Base-by-base conservation (phyloP, 371 early-diverging fungal species). In the Circinella minor region DNA sequence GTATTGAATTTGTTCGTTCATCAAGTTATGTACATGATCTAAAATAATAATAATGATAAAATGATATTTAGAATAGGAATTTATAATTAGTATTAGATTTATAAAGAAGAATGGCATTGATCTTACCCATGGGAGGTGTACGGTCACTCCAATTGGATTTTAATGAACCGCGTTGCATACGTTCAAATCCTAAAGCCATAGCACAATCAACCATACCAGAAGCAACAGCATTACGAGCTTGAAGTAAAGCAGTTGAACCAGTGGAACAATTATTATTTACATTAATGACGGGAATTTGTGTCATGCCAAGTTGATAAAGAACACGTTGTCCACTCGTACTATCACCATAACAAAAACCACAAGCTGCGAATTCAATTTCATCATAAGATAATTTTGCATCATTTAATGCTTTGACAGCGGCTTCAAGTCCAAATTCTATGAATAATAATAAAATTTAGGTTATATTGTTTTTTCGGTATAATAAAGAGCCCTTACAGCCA, bases 211-310 rank as follows among this genome's bases (percentile, higher is more conserved):
- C 88, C 47, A 77, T 68, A 15, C 94, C 93, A 37, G 81, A 79
- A 36, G 85, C 90, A 67, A 94, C 82, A 1, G 89, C 85, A 69
- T 86, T 85, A 36, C 90, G 87, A 11, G 93, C 94, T 71, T 89
- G 79, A 71, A 77, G 91, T 60, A 93, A 80, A n/a, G 94, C 93
- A 18, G 92, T 87, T 2, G 91, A 91, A 11, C 94, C 93, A 39
- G 93, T 92, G 7, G 91, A 87, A 76, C 94, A 92, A 80, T 92
- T 92, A 87, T 93, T 94, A 78, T 93, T 92, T 71, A 91, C 92
- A 70, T 94, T 94, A 71, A 77, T 76, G 43, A 80, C 73, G 14
- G 81, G 87, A 65, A 90, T 90, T 73, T 87, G 87, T 20, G 89
- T 88, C 89, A 88, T 87, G 17, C 90, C 91, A 18, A 91, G 79